Conservation (phyloP, 192 early-diverging fungal species). For the Podila clonocystis region DNA sequence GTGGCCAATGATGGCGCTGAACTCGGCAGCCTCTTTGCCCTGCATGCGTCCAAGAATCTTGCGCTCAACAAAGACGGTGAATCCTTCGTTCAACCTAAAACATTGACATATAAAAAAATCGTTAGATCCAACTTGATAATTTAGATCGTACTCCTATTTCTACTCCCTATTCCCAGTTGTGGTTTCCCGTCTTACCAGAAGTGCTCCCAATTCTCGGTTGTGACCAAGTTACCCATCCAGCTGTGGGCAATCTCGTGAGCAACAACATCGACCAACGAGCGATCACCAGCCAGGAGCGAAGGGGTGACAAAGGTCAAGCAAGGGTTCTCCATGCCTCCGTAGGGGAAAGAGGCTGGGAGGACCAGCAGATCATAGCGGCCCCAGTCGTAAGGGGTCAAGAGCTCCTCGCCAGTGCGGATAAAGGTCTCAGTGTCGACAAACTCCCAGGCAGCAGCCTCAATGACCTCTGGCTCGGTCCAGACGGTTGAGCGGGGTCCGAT, state of each 20-base stretch:
- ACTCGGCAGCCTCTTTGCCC: constrained; percentile 81
- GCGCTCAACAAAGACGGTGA: constrained; percentile 92
- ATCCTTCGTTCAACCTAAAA: constrained; percentile 97
- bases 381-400: constrained; percentile 95
- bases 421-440: constrained; percentile 83
- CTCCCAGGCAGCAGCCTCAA: constrained; percentile 94
- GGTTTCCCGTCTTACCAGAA: constrained; percentile 19
- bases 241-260: constrained; percentile 95
- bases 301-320: constrained; percentile 99
- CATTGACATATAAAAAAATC: constrained; percentile 69
- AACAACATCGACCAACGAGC: constrained; percentile 92
- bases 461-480: constrained; percentile 94
- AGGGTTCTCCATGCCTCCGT: constrained; percentile 97
- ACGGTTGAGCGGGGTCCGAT: constrained; percentile 94
- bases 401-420: constrained; percentile 71
- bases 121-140: not conserved
- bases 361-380: constrained; percentile 95
- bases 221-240: constrained; percentile 92
- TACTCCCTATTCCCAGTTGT: not conserved
- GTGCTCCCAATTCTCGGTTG: constrained; percentile 82
- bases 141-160: not conserved
- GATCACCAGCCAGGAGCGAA: constrained; percentile 94
- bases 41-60: constrained; percentile 86
- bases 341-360: constrained; percentile 89
- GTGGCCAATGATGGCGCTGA: constrained; percentile 86